Evolutionary conservation across 208 protist species (phyloP).

Genomic region (Phytomonas sp.): DNA sequence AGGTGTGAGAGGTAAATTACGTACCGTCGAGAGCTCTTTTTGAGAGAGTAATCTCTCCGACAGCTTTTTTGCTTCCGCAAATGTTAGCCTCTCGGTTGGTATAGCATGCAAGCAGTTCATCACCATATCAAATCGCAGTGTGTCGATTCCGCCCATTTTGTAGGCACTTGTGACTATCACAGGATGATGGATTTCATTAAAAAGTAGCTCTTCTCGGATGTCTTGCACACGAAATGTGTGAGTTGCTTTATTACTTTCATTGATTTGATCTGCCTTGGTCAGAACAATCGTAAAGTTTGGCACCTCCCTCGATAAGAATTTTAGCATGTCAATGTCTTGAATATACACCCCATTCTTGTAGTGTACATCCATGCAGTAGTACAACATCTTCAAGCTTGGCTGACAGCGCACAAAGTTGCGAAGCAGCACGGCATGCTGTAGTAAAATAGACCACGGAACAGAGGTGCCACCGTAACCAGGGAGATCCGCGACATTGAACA

Average conservation of each 20-base stretch:
- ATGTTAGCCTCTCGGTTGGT: conserved; percentile 70
- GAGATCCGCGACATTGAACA: conserved; percentile 81
- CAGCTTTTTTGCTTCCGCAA: conserved; percentile 65
- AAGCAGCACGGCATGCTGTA: conserved; percentile 78
- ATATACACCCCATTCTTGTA: conserved; percentile 79
- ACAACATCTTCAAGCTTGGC: conserved; percentile 85
- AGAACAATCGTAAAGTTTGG: conserved; percentile 88
- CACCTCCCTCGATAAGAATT: conserved; percentile 71
- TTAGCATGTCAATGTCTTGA: conserved; percentile 82
- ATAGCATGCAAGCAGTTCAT: conserved; percentile 79
- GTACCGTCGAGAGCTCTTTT: conserved; percentile 65
- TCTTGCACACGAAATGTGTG: conserved; percentile 48
- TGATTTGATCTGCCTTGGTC: conserved; percentile 78
- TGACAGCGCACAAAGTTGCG: conserved; percentile 74
- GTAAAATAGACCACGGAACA: conserved; percentile 68
- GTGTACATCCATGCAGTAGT: conserved; percentile 89
- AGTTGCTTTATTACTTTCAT: conserved; percentile 22
- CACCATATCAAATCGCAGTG: conserved; percentile 86
- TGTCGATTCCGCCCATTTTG: conserved; percentile 79
- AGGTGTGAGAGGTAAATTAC: conserved; percentile 51
- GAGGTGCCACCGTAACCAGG: conserved; percentile 78
- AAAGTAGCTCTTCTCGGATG: conserved; percentile 68
- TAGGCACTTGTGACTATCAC: conserved; percentile 82
- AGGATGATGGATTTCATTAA: conserved; percentile 77
- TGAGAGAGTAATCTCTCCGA: conserved; percentile 71